Conservation (phyloP, 169 alveolate species). For the Eimeria maxima region DNA sequence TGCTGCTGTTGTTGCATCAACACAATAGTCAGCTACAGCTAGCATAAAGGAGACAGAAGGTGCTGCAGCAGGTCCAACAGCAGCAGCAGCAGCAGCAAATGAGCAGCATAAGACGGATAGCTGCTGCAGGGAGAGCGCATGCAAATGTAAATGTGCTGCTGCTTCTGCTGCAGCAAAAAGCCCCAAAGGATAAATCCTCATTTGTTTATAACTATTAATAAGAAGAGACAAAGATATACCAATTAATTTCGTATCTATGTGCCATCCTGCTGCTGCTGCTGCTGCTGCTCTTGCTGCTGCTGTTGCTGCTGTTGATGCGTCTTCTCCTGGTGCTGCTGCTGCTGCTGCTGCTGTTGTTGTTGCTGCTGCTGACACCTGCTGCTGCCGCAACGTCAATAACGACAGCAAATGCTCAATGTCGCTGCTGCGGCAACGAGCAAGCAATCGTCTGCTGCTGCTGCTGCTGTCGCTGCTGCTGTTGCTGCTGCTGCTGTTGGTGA, state of each 20-base stretch:
- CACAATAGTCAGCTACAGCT: conserved; percentile 5
- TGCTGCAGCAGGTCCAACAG: conserved; percentile 5
- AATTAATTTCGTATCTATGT: not conserved
- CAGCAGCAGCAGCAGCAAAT: conserved; percentile 71
- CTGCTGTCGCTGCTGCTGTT: no score
- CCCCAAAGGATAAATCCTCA: not conserved
- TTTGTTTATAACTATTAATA: conserved; percentile 63
- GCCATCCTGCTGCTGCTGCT: conserved; percentile 58
- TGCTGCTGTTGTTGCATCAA: conserved; percentile 24
- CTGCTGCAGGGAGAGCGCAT: conserved; percentile 32
- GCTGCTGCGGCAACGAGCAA: conserved; percentile 23
- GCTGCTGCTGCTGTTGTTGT: no score
- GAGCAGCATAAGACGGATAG: conserved; percentile 62
- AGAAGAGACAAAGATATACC: conserved; percentile 45
- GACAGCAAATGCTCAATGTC: not conserved
- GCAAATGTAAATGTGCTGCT: conserved; percentile 49
- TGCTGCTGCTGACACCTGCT: not conserved
- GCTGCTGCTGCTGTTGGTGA: no score
- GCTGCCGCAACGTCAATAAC: not conserved
- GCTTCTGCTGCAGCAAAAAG: conserved; percentile 41
- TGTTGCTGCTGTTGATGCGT: conserved; percentile 60
- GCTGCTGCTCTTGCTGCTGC: conserved; percentile 42
- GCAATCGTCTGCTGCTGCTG: conserved; percentile 20
- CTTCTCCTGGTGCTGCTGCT: no score
- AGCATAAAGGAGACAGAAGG: conserved; percentile 39